phyloP scores from a whole-genome alignment of 2,329 filamentous ascomycete species.

The Seiridium unicorne region DNA sequence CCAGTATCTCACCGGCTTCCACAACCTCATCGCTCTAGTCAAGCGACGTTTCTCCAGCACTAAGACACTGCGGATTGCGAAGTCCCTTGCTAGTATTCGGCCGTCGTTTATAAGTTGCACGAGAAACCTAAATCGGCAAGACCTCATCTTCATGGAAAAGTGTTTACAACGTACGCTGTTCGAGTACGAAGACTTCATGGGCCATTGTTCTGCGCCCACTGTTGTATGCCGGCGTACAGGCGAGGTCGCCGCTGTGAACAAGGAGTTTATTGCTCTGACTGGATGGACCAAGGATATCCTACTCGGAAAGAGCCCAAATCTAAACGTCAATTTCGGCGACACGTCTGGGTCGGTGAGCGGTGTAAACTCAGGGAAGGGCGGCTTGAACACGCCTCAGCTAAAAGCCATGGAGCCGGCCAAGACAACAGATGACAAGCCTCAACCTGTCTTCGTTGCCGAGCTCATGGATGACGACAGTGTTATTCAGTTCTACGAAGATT shows the following conservation, averaged over 20 bases:
- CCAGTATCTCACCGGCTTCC: conserved; percentile 85
- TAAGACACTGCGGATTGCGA: conserved; percentile 79
- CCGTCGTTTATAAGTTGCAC: conserved; percentile 93
- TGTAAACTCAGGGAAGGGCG: conserved; percentile 38
- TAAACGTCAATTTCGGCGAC: conserved; percentile 77
- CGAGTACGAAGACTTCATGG: conserved; percentile 91
- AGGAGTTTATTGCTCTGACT: conserved; percentile 93
- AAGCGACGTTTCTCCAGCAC: conserved; percentile 74
- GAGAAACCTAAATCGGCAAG: conserved; percentile 81
- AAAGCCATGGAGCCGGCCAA: conserved; percentile 41
- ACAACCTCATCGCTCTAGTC: conserved; percentile 79
- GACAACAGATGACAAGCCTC: conserved; percentile 50
- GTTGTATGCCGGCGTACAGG: conserved; percentile 90
- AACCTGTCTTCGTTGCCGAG: conserved; percentile 88
- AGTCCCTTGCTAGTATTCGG: conserved; percentile 83
- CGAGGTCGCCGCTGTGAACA: conserved; percentile 92
- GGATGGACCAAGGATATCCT: conserved; percentile 92
- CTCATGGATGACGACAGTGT: conserved; percentile 91
- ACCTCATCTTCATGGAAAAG: conserved; percentile 97
- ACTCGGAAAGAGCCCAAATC: conserved; percentile 81
- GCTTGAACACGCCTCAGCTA: conserved; percentile 50
- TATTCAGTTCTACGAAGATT: conserved; percentile 94
- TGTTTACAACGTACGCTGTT: conserved; percentile 90
- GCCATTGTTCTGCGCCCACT: conserved; percentile 83
- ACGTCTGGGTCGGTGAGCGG: conserved; percentile 39